Evolutionary conservation across 2,329 filamentous ascomycete genomes (phyloP).

Genomic region (Aspergillus fischeri): DNA sequence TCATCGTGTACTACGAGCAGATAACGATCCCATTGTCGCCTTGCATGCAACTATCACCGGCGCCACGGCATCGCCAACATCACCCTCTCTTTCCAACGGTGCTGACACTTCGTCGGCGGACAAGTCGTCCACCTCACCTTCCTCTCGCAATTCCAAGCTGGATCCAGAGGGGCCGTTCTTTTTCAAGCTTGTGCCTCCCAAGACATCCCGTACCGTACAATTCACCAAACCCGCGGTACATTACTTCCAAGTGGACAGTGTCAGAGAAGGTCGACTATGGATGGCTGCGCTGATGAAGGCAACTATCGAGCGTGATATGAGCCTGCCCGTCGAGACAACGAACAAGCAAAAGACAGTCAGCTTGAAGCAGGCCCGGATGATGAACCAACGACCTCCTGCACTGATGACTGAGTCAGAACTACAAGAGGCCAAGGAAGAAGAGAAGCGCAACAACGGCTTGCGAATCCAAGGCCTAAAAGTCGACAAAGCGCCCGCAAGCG

Average conservation of each 20-base stretch:
- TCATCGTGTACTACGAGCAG: conserved; percentile 90
- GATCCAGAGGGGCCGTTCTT: conserved; percentile 76
- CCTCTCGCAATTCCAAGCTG: conserved; percentile 29
- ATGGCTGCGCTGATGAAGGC: conserved; percentile 99
- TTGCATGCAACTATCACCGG: conserved; percentile 90
- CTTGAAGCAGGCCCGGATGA: conserved; percentile 77
- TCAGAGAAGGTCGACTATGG: conserved; percentile 86
- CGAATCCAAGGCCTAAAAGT: conserved; percentile 32
- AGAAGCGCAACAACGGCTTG: conserved; percentile 26
- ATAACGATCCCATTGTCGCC: conserved; percentile 84
- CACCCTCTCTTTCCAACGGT: conserved; percentile 41
- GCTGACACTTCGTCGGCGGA: conserved; percentile 35
- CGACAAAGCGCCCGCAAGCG: conserved; percentile 18
- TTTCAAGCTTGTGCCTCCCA: conserved; percentile 93
- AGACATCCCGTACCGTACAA: conserved; percentile 84
- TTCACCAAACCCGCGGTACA: conserved; percentile 97
- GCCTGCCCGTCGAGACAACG: conserved; percentile 75
- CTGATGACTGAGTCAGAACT: conserved; percentile 60
- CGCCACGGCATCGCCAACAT: conserved; percentile 66
- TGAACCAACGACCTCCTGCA: conserved; percentile 85
- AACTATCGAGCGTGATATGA: conserved; percentile 86
- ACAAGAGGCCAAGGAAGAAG: conserved; percentile 23
- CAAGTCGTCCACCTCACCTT: conserved; percentile 27
- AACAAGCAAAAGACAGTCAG: conserved; percentile 98
- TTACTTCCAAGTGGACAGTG: conserved; percentile 91